phyloP scores from a whole-genome alignment of 148 eudicot genomes.

The Vaccinium darrowii region DNA sequence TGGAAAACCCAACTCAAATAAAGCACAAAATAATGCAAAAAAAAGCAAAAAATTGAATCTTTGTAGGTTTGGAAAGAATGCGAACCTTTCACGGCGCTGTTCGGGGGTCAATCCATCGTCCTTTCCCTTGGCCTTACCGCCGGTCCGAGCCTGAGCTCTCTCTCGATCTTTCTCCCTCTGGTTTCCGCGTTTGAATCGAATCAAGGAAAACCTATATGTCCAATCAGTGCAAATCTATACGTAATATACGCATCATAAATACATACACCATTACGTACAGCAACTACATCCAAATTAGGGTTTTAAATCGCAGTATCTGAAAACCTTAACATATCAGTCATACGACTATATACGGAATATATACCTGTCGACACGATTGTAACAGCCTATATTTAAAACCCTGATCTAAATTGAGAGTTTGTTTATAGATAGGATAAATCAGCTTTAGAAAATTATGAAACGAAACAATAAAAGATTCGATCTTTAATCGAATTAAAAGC shows the following conservation, averaged over 20 bases:
- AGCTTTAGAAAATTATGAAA: background rate
- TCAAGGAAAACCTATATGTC: constrained; percentile 20
- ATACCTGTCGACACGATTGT: too few species aligned
- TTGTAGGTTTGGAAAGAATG: background rate
- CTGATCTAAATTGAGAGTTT: background rate
- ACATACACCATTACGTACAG: background rate
- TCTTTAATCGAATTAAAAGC: background rate
- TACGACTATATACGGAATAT: background rate
- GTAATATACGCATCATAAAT: background rate
- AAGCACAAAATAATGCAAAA: too few species aligned
- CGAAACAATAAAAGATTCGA: background rate
- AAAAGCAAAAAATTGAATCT: too few species aligned
- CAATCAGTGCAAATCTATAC: background rate
- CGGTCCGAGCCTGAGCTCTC: constrained; percentile 54
- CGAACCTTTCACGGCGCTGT: constrained; percentile 90
- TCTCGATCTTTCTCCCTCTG: constrained; percentile 53
- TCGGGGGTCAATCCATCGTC: constrained; percentile 95
- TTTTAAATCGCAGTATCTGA: background rate
- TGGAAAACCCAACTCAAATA: too few species aligned
- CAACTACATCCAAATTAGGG: background rate
- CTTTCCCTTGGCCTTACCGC: constrained; percentile 55
- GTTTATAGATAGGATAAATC: too few species aligned
- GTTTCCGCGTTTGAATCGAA: constrained; percentile 45
- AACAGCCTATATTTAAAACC: background rate
- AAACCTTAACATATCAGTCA: background rate